Conservation (phyloP, 257 asterid genomes). For the Parsonsia alboflavescens region DNA sequence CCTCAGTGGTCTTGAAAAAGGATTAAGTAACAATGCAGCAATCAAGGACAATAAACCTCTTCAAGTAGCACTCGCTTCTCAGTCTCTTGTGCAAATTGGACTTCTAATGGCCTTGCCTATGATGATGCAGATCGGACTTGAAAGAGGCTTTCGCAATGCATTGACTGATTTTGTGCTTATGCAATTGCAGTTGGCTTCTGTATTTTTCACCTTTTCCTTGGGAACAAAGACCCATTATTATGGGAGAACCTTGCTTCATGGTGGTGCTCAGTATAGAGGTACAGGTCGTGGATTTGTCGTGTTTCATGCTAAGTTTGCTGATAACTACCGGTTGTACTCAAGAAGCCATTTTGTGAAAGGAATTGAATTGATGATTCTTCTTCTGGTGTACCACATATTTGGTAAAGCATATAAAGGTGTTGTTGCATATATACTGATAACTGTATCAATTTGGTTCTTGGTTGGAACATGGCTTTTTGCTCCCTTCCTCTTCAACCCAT, state of each 20-base stretch:
- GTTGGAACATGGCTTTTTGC: constrained; percentile 97
- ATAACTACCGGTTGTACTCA: constrained; percentile 74
- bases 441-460: constrained; percentile 81
- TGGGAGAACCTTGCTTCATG: constrained; percentile 90
- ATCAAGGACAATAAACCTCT: constrained; percentile 85
- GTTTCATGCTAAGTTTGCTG: constrained; percentile 88
- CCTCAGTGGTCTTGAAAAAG: constrained; percentile 82
- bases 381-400: constrained; percentile 84
- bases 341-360: constrained; percentile 94
- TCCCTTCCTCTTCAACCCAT: constrained; percentile 89
- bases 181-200: constrained; percentile 93
- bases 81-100: constrained; percentile 88
- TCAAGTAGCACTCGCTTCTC: constrained; percentile 98
- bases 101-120: constrained; percentile 91
- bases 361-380: constrained; percentile 77
- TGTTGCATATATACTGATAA: constrained; percentile 63
- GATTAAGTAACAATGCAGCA: constrained; percentile 65
- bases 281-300: constrained; percentile 97
- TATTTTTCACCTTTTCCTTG: constrained; percentile 83
- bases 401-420: constrained; percentile 60
- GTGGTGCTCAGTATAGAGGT: constrained; percentile 86
- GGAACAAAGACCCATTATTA: constrained; percentile 89
- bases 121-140: constrained; percentile 99
- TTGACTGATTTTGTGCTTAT: constrained; percentile 79
- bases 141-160: constrained; percentile 80